Evolutionary conservation across 2,329 filamentous ascomycete genomes (phyloP), one percentile per base, ranked within the genome.

Genomic region (Fusarium sp.): DNA sequence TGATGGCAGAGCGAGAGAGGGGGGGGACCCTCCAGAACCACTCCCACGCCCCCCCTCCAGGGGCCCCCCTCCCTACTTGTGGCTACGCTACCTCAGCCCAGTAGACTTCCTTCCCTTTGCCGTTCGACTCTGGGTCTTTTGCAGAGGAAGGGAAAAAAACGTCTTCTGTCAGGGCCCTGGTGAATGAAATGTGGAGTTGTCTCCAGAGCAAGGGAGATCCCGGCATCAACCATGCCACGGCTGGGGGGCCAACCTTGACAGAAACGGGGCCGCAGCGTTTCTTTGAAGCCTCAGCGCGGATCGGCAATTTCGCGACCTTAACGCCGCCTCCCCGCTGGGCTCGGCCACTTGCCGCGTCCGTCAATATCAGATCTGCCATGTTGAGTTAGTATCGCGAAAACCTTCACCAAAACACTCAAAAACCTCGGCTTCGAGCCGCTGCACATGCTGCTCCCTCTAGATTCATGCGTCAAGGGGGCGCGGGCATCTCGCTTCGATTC

Each of bases 221-320:
- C 45, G 58, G 72, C 22, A 59, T 59, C 50, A 64, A 59, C 60
- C 57, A 68, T 59, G 68, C 54, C 54, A 69, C 52, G 67, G 52
- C 64, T 29, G 29, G 65, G 71, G 64, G 62, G 13, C 66, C 39
- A 43, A 43, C 67, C 52, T 48, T 70, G 59, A 33, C 20, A 65
- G 48, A 72, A 67, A 64, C 59, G 63, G 56, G 31, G 56, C 63
- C 54, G 48, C 52, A 72, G 56, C 52, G 48, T 39, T 61, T 52
- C 20, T 69, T 68, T 39, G 65, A 64, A 52, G 45, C 45, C 64
- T 61, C 64, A 68, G 63, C 58, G 56, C 63, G 73, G 54, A 71
- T 68, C 73, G 73, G 73, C 66, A 68, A 56, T 64, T 70, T 72
- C 48, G 48, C 48, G 64, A 56, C 50, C 61, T 69, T 72, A 76